Conservation (phyloP, 2,329 filamentous ascomycete genomes). For the Aureobasidium namibiae region DNA sequence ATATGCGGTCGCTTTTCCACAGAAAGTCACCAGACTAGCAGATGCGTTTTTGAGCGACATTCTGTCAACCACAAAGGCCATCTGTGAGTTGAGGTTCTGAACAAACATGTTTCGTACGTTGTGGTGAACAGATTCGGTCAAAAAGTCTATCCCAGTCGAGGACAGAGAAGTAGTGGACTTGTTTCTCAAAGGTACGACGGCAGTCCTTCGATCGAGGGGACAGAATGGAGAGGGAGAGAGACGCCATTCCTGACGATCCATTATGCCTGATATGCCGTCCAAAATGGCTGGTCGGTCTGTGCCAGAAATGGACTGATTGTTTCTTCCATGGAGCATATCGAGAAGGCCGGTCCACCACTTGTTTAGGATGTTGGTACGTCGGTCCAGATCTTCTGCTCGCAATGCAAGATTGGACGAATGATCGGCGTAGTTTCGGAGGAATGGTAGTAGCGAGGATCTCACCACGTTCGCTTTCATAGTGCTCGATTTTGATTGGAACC, state of each 20-base stretch:
- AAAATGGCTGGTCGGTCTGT: constrained; percentile 76
- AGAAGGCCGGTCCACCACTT: constrained; percentile 85
- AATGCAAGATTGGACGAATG: constrained; percentile 60
- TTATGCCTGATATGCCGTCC: constrained; percentile 70
- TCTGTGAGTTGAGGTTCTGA: constrained; percentile 71
- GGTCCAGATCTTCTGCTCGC: constrained; percentile 73
- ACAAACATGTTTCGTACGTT: constrained; percentile 84
- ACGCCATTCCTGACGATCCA: constrained; percentile 85
- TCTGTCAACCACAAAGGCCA: constrained; percentile 80
- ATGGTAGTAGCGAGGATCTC: constrained; percentile 64
- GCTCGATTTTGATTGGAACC: constrained; percentile 65
- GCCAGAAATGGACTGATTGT: constrained; percentile 69
- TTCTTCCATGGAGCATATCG: constrained; percentile 69
- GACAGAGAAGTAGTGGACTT: constrained; percentile 51
- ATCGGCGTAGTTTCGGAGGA: constrained; percentile 60
- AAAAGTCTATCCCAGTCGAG: constrained; percentile 56
- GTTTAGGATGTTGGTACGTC: constrained; percentile 69
- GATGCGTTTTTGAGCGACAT: constrained; percentile 71
- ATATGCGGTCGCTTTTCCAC: constrained; percentile 83
- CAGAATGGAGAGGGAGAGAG: constrained; percentile 60
- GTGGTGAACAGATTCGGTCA: constrained; percentile 71
- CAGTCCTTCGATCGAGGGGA: constrained; percentile 49
- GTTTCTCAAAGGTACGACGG: constrained; percentile 37
- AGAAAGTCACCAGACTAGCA: constrained; percentile 64
- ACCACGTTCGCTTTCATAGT: constrained; percentile 69